Conservation (phyloP, 2,329 filamentous ascomycete genomes). For the Epichloe uncinata region DNA sequence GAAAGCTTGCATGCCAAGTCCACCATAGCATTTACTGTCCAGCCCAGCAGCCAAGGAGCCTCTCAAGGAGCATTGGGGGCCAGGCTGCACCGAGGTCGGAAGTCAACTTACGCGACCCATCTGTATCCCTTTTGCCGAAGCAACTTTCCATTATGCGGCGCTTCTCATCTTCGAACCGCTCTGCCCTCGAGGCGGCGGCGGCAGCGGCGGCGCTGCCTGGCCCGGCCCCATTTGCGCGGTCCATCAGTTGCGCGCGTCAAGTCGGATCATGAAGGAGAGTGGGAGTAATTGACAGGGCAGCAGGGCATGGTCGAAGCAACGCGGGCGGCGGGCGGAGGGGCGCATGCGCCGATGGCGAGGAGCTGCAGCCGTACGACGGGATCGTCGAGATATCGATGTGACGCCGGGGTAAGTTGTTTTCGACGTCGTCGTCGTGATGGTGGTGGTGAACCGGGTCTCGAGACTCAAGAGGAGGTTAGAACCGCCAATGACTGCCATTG, state of each 20-base stretch:
- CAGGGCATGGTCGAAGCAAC: slow-evolving; percentile 6
- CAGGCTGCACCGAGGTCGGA: neutral
- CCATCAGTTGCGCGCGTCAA: slow-evolving; percentile 17
- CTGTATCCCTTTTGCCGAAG: slow-evolving; percentile 80
- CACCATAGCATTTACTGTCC: neutral
- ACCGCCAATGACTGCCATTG: neutral
- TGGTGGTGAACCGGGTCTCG: neutral
- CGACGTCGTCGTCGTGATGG: neutral
- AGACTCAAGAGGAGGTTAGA: neutral
- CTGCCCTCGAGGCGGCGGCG: slow-evolving; percentile 39
- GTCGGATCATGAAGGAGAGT: slow-evolving; percentile 10
- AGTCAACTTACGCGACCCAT: slow-evolving; percentile 63
- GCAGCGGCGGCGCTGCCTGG: slow-evolving; percentile 21
- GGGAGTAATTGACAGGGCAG: slow-evolving; percentile 1
- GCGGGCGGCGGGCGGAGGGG: neutral
- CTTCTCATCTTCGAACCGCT: slow-evolving; percentile 95
- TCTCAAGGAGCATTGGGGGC: neutral
- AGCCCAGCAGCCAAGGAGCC: neutral
- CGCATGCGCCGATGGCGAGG: slow-evolving; percentile 2
- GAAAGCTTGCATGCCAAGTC: neutral
- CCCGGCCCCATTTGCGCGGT: slow-evolving; percentile 26
- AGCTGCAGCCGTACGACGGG: slow-evolving; percentile 7
- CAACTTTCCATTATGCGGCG: slow-evolving; percentile 86
- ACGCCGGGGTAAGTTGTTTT: too few species aligned
- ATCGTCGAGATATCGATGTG: slow-evolving; percentile 21